phyloP scores from a whole-genome alignment of 768 basidiomycete genomes.

The Serpula lacrymans region DNA sequence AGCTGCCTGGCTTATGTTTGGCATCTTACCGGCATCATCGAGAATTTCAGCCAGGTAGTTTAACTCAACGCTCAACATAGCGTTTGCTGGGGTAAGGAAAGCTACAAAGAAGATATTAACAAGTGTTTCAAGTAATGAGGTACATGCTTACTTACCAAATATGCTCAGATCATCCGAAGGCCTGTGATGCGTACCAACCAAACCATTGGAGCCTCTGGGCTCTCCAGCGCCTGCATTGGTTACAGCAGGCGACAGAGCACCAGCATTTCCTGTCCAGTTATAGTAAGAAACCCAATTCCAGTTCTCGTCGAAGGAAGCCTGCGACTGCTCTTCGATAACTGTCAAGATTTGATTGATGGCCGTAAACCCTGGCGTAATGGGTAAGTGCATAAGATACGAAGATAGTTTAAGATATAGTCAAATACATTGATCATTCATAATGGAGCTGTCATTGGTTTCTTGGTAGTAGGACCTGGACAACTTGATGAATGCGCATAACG shows the following conservation, averaged over 20 bases:
- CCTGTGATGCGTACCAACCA: conserved; percentile 73
- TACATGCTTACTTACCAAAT: conserved; percentile 44
- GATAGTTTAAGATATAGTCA: no score
- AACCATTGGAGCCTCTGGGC: conserved; percentile 69
- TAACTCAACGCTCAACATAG: conserved; percentile 78
- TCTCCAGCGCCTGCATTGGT: conserved; percentile 71
- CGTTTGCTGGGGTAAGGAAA: conserved; percentile 76
- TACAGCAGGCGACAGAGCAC: conserved; percentile 57
- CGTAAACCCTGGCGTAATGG: conserved; percentile 48
- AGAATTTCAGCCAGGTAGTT: conserved; percentile 57
- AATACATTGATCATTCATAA: conserved; percentile 70
- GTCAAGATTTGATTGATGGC: conserved; percentile 73
- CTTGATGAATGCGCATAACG: conserved; percentile 75
- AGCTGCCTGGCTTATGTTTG: conserved; percentile 52
- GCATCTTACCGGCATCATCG: conserved; percentile 43
- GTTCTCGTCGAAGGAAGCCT: conserved; percentile 61
- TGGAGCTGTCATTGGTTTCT: conserved; percentile 66
- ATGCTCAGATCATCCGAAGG: conserved; percentile 73
- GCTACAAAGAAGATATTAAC: conserved; percentile 35
- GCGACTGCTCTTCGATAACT: conserved; percentile 75
- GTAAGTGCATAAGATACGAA: conserved; percentile 4
- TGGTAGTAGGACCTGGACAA: conserved; percentile 70
- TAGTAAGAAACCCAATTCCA: conserved; percentile 77
- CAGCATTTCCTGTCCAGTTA: conserved; percentile 75
- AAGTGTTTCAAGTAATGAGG: background rate